Conservation (phyloP, 345 rosid species). For the Brassica rapa region DNA sequence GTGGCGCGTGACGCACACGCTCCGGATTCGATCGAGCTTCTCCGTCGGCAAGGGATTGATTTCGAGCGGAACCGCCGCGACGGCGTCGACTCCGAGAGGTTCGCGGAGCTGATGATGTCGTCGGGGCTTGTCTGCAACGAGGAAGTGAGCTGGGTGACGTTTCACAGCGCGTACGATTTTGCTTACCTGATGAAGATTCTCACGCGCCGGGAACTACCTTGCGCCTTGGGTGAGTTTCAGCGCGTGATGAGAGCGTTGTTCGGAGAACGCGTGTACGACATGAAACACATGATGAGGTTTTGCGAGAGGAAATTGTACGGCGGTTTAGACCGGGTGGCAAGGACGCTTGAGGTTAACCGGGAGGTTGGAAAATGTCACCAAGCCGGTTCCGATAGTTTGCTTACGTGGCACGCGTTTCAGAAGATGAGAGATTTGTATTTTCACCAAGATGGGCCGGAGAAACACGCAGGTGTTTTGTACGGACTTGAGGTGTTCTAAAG, state of each 20-base stretch:
- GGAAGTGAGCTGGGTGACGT: conserved; percentile 86
- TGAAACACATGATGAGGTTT: neutral
- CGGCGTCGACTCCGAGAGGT: conserved; percentile 62
- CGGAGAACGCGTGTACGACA: neutral
- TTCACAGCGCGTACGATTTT: conserved; percentile 93
- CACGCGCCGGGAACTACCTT: neutral
- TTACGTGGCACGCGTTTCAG: neutral
- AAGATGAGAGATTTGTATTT: neutral
- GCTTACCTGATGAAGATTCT: conserved; percentile 51
- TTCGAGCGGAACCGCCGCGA: conserved; percentile 57
- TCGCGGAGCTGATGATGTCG: conserved; percentile 83
- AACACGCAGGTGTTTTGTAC: neutral
- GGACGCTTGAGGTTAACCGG: neutral
- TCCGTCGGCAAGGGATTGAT: conserved; percentile 76
- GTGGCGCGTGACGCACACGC: conserved; percentile 68
- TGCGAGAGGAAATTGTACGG: neutral
- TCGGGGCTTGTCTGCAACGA: conserved; percentile 79
- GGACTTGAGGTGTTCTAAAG: neutral
- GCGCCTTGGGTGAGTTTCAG: neutral
- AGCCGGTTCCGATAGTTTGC: neutral
- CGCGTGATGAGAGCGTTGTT: neutral
- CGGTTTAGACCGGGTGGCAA: neutral
- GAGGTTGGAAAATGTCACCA: neutral
- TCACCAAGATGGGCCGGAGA: neutral
- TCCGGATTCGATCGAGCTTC: conserved; percentile 68